These are phyloP conservation scores for Aspergillus piperis DNA, from an alignment of 2,329 filamentous ascomycete genomes.

Conservation along the genomic window DNA sequence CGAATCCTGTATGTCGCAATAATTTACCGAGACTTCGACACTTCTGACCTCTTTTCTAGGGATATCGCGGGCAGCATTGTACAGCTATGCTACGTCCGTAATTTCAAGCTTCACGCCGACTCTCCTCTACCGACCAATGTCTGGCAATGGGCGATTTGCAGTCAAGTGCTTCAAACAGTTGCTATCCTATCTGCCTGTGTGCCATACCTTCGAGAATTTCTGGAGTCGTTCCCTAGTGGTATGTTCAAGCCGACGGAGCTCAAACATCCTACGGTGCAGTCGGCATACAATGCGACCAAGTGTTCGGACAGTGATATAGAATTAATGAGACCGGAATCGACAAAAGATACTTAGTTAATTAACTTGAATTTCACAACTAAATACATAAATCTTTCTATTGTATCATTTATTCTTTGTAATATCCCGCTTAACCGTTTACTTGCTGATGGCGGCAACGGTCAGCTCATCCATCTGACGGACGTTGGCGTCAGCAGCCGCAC, in stretches of 20 bases:
- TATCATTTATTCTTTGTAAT: background rate
- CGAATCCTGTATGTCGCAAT: background rate
- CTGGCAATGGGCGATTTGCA: conserved; percentile 9
- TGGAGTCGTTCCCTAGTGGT: conserved; percentile 9
- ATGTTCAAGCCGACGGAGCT: conserved; percentile 1
- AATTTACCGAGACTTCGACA: too few species aligned
- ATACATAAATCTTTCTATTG: background rate
- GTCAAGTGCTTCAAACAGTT: conserved; percentile 10
- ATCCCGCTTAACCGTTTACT: background rate
- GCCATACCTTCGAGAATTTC: conserved; percentile 12
- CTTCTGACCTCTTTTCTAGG: background rate
- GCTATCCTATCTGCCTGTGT: conserved; percentile 7
- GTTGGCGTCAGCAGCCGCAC: background rate
- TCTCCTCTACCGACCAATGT: background rate
- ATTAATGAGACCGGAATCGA: background rate
- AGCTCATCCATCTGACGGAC: background rate
- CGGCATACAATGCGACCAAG: background rate
- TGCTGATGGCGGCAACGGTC: background rate
- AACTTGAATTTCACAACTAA: background rate
- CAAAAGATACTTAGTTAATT: background rate
- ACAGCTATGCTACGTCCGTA: background rate
- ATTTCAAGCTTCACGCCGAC: background rate
- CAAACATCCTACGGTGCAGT: too few species aligned
- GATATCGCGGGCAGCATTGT: background rate
- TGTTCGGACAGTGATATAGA: background rate